Conservation (phyloP, 306 rosid genomes). For the Ochetophila trinervis region DNA sequence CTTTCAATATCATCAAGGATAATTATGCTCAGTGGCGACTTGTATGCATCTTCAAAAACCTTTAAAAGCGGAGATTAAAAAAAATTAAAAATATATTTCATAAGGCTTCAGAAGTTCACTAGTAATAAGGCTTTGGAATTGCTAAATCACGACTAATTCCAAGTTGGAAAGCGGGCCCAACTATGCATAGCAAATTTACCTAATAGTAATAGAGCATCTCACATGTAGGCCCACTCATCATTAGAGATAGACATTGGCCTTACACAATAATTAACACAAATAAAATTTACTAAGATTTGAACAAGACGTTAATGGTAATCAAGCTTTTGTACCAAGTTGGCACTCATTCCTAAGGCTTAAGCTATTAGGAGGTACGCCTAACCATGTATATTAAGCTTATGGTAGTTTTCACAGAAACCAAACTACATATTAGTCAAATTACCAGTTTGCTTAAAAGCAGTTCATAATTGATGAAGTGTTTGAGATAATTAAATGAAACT, state of each 20-base stretch:
- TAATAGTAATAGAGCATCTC: too few relatives aligned
- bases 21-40: conserved; percentile 91
- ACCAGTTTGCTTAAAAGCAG: conserved; percentile 6
- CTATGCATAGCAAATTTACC: background rate
- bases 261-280: too few relatives aligned
- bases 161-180: background rate
- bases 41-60: conserved; percentile 99
- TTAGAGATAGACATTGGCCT: too few relatives aligned
- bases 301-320: too few relatives aligned
- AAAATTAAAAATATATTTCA: background rate
- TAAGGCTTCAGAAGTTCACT: conserved; percentile 21
- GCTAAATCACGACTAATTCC: background rate
- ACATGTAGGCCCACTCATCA: too few relatives aligned
- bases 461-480: background rate
- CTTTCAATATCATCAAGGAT: conserved; percentile 97
- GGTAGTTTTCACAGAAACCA: background rate
- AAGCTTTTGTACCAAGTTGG: too few relatives aligned
- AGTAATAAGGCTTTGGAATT: conserved; percentile 1
- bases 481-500: conserved; percentile 17
- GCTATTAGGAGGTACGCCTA: too few relatives aligned
- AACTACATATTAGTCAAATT: background rate
- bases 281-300: too few relatives aligned
- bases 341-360: too few relatives aligned
- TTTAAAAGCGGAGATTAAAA: conserved; percentile 26
- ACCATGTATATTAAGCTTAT: too few relatives aligned